Base-by-base conservation (phyloP, 2,329 filamentous ascomycete genomes). In the Cytospora paraplurivora region DNA sequence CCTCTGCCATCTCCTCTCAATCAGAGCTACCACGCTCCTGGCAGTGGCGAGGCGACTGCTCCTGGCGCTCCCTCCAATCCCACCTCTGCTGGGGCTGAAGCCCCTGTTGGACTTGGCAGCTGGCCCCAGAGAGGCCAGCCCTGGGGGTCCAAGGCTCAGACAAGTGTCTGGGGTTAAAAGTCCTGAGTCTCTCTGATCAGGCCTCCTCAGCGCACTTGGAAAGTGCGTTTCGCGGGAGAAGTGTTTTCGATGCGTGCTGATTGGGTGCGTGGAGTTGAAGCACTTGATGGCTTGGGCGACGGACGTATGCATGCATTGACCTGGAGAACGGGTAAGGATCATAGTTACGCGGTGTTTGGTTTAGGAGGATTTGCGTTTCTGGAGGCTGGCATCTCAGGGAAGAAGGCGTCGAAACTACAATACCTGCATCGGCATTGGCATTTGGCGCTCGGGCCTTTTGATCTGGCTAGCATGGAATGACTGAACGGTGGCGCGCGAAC, bases 141-240 rank as follows among this genome's bases (percentile, higher is more conserved):
- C 96, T 66, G 91, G 93, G 68, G 90, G 93, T 66, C 64, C 44
- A 66, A 66, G 64, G 59, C 64, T 3, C 92, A 96, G 75, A 93
- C 93, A 68, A 96, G 92, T 68, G 94, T 97, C 70, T 98, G 93
- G 93, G 93, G 93, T 71, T 97, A 88, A 60, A 33, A n/a, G 19
- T 10, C 13, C 10, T 32, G 55, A 34, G 21, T 47, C 12, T 47
- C 8, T 47, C n/a, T 47, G n/a, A 41, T 15, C 38, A 15, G 11
- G 32, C 8, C 33, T 50, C 32, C 57, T 53, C 49, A 38, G 19
- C 27, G 17, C 35, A 35, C 58, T 37, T 7, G 27, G 21, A 32
- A 37, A 49, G 17, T 27, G 17, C n/a, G 51, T 47, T 37, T 32
- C 27, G 21, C 27, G 32, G 37, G 51, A n/a, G 51, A 34, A 34